Conservation (phyloP, 176 grass and related monocot genomes). For the Phragmites australis region DNA sequence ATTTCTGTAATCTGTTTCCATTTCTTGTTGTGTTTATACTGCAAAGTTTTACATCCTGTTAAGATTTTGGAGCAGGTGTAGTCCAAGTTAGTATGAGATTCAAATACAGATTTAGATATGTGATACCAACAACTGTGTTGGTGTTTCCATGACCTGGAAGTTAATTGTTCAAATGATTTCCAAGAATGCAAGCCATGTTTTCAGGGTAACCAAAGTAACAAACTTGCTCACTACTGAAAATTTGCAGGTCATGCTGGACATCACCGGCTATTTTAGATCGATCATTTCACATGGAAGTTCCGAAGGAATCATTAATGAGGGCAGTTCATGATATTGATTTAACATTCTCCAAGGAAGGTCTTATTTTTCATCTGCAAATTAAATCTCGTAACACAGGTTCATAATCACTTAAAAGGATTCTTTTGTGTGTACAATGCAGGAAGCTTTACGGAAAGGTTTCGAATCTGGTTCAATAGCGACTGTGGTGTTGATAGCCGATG, state of each 20-base stretch:
- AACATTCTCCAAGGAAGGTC: constrained; percentile 90
- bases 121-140: neutral
- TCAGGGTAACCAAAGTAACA: neutral
- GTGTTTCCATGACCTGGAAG: constrained; percentile 21
- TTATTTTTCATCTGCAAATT: constrained; percentile 30
- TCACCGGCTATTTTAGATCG: constrained; percentile 59
- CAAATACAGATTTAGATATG: neutral
- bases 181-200: neutral
- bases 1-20: neutral
- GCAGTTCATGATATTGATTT: constrained; percentile 87
- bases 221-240: constrained; percentile 27
- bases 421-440: constrained; percentile 57
- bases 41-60: neutral
- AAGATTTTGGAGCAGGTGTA: neutral
- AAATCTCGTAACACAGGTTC: neutral
- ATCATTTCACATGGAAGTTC: constrained; percentile 75
- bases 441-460: constrained; percentile 67
- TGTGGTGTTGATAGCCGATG: constrained; percentile 84
- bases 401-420: constrained; percentile 12
- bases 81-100: neutral
- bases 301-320: constrained; percentile 86
- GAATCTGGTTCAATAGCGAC: constrained; percentile 78
- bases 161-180: constrained; percentile 7
- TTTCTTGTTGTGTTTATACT: constrained; percentile 17
- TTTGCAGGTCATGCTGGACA: constrained; percentile 58